Evolutionary conservation across 495 filamentous ascomycete genomes (phyloP), one percentile per base, ranked within the genome.

Genomic region (Lentithecium fluviatile): DNA sequence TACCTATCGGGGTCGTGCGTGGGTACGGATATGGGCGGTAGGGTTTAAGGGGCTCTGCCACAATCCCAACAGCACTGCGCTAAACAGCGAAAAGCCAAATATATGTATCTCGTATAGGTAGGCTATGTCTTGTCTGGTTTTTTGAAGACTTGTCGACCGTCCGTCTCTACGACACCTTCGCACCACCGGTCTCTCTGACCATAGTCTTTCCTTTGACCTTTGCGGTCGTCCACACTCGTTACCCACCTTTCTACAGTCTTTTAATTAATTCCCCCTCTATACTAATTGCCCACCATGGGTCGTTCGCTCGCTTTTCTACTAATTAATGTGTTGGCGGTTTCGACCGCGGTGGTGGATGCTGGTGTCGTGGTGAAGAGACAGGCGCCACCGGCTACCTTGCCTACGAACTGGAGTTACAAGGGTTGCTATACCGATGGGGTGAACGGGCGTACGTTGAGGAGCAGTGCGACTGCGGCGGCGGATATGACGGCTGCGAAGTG

Each of bases 391-490:
- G 20, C 11, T 2, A 42, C 32, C 2, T 23, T 56, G 6, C 53
- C 53, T 2, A 25, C 25, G 25, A 19, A 34, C 24, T 56, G 53
- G 53, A 47, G 42, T 20, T 56, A 56, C 25, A 46, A n/a, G 21
- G 53, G 53, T 25, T 56, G 53, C 24, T 56, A 56, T 23, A 56
- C 38, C 10, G 37, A 56, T 34, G 37, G 15, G 45, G 38, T 32
- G 6, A 25, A 11, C 13, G 13, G 5, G 11, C 37, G 53, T 12
- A 45, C 53, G 3, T 38, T 56, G 13, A 13, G 24, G 10, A 45
- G 38, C 17, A 23, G 37, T 12, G 40, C 20, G 1, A 45, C 37
- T 11, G 53, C 12, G 11, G 40, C 21, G 2, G 42, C 37, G 11
- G 45, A 13, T 29, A 45, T 56, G 38, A 47, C 20, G 6, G 42